Evolutionary conservation across 768 basidiomycete genomes (phyloP).

Genomic region (Leccinum olivaceopallidum): DNA sequence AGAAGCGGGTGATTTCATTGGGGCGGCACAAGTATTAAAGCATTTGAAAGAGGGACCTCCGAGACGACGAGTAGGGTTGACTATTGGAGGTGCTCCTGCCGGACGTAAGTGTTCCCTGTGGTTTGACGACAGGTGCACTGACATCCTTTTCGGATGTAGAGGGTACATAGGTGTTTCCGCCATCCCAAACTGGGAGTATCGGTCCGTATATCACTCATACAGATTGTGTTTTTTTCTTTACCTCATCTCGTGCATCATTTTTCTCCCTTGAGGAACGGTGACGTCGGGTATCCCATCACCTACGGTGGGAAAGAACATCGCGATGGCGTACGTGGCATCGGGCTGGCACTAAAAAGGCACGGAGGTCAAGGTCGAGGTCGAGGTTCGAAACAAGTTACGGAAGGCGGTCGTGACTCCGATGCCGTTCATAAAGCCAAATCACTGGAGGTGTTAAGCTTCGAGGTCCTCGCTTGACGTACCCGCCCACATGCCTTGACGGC

Average conservation of each 20-base stretch:
- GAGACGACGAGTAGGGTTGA: slow-evolving; percentile 76
- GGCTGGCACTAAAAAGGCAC: slow-evolving; percentile 93
- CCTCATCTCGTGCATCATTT: slow-evolving; percentile 21
- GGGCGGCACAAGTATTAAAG: slow-evolving; percentile 66
- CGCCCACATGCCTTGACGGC: neutral
- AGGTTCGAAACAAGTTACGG: slow-evolving; percentile 63
- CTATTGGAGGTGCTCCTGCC: slow-evolving; percentile 84
- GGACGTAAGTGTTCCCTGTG: slow-evolving; percentile 51
- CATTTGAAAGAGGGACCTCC: slow-evolving; percentile 82
- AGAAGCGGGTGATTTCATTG: slow-evolving; percentile 73
- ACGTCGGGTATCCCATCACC: slow-evolving; percentile 98
- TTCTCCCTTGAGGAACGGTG: slow-evolving; percentile 49
- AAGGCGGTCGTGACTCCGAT: slow-evolving; percentile 75
- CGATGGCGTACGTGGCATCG: slow-evolving; percentile 87
- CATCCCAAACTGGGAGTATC: slow-evolving; percentile 53
- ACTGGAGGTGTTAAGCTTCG: slow-evolving; percentile 60
- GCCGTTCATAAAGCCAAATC: slow-evolving; percentile 86
- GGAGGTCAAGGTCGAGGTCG: slow-evolving; percentile 77
- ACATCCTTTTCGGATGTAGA: slow-evolving; percentile 42
- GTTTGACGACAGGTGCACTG: neutral
- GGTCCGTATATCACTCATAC: slow-evolving; percentile 43
- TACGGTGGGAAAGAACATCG: slow-evolving; percentile 85
- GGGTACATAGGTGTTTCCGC: slow-evolving; percentile 72
- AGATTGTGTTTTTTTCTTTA: slow-evolving; percentile 1
- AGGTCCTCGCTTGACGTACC: neutral